phyloP scores from a whole-genome alignment of 495 filamentous ascomycete species.

The Daldinia childiae region DNA sequence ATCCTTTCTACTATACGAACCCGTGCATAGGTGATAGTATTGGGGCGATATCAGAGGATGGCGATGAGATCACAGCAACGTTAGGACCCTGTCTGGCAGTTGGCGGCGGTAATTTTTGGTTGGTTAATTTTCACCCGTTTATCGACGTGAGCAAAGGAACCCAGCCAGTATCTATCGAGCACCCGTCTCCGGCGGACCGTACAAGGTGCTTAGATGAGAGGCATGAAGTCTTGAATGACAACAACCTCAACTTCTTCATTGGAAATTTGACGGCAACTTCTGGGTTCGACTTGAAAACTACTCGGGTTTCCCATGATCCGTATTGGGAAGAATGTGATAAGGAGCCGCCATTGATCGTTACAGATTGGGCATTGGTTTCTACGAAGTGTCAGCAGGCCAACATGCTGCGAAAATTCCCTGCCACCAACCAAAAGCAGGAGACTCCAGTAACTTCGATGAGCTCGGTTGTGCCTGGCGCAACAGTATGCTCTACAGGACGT shows the following conservation, averaged over 20 bases:
- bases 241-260: constrained; percentile 24
- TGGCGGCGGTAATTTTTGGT: constrained; percentile 40
- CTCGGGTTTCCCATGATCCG: constrained; percentile 46
- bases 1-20: constrained; percentile 44
- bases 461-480: constrained; percentile 30
- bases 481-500: constrained; percentile 42
- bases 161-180: constrained; percentile 35
- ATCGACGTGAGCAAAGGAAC: constrained; percentile 35
- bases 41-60: constrained; percentile 38
- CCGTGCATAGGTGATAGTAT: constrained; percentile 49
- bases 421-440: constrained; percentile 31
- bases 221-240: constrained; percentile 35
- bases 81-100: constrained; percentile 43
- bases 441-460: constrained; percentile 31
- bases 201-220: constrained; percentile 27
- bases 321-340: constrained; percentile 48
- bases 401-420: constrained; percentile 43
- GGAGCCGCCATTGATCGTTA: constrained; percentile 45
- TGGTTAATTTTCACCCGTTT: constrained; percentile 47
- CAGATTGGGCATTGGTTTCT: constrained; percentile 46
- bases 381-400: constrained; percentile 42
- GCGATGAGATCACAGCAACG: constrained; percentile 43
- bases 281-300: constrained; percentile 45
- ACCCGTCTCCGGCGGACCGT: constrained; percentile 45
- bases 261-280: constrained; percentile 44